phyloP scores from a whole-genome alignment of 176 grass and related monocot genomes.

The Avena sativa region DNA sequence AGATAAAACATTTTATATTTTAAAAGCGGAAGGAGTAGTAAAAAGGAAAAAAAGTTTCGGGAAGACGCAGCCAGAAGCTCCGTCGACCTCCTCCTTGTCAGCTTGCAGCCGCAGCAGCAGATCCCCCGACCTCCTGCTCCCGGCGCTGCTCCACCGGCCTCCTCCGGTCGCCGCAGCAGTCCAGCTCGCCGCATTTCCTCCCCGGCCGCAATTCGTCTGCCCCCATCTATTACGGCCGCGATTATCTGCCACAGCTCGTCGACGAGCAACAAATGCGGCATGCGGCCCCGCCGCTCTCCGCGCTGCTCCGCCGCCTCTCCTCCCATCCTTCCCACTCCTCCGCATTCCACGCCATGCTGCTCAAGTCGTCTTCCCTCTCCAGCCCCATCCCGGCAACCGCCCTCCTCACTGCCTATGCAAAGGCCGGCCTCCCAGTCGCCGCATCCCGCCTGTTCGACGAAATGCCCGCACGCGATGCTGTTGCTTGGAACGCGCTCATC shows the following conservation, averaged over 20 bases:
- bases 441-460: conserved; percentile 64
- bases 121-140: not conserved
- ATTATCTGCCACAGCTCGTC: not conserved
- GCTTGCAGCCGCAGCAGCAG: too few relatives aligned
- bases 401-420: conserved; percentile 50
- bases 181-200: not conserved
- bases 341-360: conserved; percentile 14
- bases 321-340: conserved; percentile 27
- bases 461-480: conserved; percentile 57
- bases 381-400: conserved; percentile 54
- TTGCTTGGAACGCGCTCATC: conserved; percentile 72
- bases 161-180: not conserved
- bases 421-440: conserved; percentile 33
- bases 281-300: not conserved
- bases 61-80: too few relatives aligned
- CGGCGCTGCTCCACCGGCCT: not conserved
- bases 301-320: conserved; percentile 38
- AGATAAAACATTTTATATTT: too few relatives aligned
- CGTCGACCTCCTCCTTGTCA: too few relatives aligned
- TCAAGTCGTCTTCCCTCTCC: conserved; percentile 55
- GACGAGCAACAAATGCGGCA: not conserved
- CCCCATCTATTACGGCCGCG: not conserved
- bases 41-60: too few relatives aligned
- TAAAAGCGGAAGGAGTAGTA: too few relatives aligned
- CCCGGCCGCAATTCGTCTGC: not conserved